Conservation (phyloP, 1,284 basidiomycete genomes). For the Puccinia coronata region DNA sequence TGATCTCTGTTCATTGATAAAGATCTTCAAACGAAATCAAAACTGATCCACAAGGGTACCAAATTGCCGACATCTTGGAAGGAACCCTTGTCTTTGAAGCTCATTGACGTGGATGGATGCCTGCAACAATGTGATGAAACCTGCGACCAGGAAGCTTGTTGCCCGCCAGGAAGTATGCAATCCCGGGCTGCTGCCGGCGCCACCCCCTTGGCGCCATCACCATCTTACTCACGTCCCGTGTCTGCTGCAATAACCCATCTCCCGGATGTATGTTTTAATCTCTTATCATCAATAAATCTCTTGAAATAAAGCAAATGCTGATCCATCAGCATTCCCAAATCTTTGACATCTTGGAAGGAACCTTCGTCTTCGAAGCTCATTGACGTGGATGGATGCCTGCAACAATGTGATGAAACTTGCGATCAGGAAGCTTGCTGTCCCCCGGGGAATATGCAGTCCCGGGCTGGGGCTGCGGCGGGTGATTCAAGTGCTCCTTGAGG, state of each 20-base stretch:
- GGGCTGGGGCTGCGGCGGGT: neutral
- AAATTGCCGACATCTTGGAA: too few relatives aligned
- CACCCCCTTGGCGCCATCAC: neutral
- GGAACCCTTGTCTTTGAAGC: constrained; percentile 1
- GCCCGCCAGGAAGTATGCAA: too few relatives aligned
- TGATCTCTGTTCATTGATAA: too few relatives aligned
- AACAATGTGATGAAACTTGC: constrained; percentile 47
- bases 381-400: constrained; percentile 39
- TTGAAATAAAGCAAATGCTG: too few relatives aligned
- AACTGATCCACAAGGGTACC: too few relatives aligned
- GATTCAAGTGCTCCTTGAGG: neutral
- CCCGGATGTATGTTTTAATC: neutral
- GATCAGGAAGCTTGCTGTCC: constrained; percentile 48
- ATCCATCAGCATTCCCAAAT: too few relatives aligned
- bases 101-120: constrained; percentile 39
- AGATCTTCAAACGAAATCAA: too few relatives aligned
- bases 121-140: constrained; percentile 46
- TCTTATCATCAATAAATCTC: too few relatives aligned
- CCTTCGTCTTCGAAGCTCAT: too few relatives aligned
- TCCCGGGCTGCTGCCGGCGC: too few relatives aligned
- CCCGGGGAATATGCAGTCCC: constrained; percentile 17
- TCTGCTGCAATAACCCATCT: neutral
- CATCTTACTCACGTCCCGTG: constrained; percentile 11
- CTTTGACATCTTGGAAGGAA: too few relatives aligned
- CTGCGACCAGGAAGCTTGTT: constrained; percentile 47